phyloP scores from a whole-genome alignment of 345 rosid species.

The Viola odorata region DNA sequence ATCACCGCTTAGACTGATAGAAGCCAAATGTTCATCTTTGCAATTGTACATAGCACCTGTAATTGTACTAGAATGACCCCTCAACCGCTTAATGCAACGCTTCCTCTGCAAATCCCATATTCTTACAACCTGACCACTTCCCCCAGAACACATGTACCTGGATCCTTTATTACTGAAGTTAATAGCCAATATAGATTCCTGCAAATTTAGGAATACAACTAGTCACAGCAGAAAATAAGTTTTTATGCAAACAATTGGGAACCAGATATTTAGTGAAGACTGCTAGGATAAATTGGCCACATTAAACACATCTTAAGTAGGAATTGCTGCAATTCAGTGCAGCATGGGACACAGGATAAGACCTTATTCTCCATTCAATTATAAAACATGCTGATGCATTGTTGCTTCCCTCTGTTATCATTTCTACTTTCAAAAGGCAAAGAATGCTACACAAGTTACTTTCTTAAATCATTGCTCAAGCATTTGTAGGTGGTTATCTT shows the following conservation, averaged over 20 bases:
- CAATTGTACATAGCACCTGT: slow-evolving; percentile 91
- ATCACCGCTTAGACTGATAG: slow-evolving; percentile 81
- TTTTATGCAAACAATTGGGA: not conserved
- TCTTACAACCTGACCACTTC: slow-evolving; percentile 82
- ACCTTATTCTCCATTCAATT: no score
- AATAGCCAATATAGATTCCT: slow-evolving; percentile 83
- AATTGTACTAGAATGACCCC: slow-evolving; percentile 79
- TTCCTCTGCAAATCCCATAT: slow-evolving; percentile 97
- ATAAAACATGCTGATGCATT: no score
- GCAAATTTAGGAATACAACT: slow-evolving; percentile 13
- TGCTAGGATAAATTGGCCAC: no score
- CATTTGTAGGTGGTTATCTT: no score
- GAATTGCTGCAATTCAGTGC: no score
- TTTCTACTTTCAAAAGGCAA: no score
- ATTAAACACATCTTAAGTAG: no score
- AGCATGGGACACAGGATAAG: no score
- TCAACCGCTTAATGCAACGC: slow-evolving; percentile 87
- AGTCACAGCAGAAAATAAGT: not conserved
- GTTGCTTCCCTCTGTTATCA: no score
- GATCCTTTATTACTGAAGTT: slow-evolving; percentile 87
- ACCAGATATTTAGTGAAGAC: no score
- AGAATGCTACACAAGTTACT: no score
- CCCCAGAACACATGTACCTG: slow-evolving; percentile 91
- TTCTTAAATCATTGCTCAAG: no score
- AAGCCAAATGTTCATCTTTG: slow-evolving; percentile 97